Conservation (phyloP, 2,329 filamentous ascomycete species). For the Orbilia oligospora region DNA sequence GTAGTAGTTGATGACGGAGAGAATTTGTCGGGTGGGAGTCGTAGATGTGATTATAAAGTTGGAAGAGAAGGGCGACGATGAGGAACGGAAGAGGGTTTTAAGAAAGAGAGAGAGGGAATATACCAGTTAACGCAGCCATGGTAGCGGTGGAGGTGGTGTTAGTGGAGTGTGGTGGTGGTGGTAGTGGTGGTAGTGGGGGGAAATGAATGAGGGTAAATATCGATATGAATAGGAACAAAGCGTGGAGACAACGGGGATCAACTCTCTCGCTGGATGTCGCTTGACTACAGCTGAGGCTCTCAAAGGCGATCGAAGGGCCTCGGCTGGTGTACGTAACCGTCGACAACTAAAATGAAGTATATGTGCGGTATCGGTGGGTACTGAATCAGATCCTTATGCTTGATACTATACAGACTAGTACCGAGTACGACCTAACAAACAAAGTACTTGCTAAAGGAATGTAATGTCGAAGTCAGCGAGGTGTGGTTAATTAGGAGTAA, state of each 20-base stretch:
- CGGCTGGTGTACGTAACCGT: not conserved
- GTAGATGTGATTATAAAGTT: not conserved
- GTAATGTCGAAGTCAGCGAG: not conserved
- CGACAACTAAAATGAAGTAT: not conserved
- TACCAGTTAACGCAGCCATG: conserved; percentile 52
- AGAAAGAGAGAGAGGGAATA: conserved; percentile 14
- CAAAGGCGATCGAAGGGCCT: conserved; percentile 12
- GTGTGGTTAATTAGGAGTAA: not conserved
- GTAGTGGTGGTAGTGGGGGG: not conserved
- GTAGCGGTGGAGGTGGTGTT: not conserved
- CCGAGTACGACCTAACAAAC: too few species aligned
- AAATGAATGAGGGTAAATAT: conserved; percentile 1
- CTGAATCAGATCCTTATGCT: too few species aligned
- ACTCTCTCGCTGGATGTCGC: conserved; percentile 20
- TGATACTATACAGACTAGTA: too few species aligned
- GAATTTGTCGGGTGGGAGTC: not conserved
- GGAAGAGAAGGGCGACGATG: not conserved
- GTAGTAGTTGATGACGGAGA: not conserved
- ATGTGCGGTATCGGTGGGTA: not conserved
- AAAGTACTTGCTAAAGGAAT: too few species aligned
- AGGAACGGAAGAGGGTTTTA: not conserved
- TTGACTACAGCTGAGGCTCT: conserved; percentile 17
- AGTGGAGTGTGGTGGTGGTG: conserved; percentile 21
- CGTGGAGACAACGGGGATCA: conserved; percentile 3
- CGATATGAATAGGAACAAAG: not conserved